Evolutionary conservation across 495 filamentous ascomycete genomes (phyloP).

Genomic region (Choiromyces venosus): DNA sequence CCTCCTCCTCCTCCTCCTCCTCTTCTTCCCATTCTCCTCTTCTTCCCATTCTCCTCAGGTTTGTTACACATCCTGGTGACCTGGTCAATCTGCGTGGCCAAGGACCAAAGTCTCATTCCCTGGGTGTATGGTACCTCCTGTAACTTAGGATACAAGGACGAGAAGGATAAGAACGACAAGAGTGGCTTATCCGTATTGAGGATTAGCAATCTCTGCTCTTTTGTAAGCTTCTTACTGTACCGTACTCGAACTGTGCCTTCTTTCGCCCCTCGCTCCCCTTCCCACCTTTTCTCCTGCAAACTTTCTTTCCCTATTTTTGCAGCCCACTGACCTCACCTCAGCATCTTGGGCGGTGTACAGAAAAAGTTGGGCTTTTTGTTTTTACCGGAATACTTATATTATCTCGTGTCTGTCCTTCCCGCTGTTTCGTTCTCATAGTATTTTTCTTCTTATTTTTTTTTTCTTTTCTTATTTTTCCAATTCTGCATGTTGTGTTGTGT

Average conservation of each 20-base stretch:
- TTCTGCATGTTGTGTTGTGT: slow-evolving; percentile 15
- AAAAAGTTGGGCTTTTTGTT: background rate
- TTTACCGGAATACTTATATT: background rate
- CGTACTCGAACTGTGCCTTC: background rate
- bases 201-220: background rate
- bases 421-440: slow-evolving; percentile 8
- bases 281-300: background rate
- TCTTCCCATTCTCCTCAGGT: background rate
- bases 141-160: background rate
- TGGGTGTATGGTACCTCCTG: background rate
- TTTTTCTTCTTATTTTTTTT: slow-evolving; percentile 4
- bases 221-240: background rate
- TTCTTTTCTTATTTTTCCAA: slow-evolving; percentile 9
- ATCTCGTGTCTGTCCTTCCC: slow-evolving; percentile 13
- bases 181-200: background rate
- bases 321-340: background rate
- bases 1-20: background rate
- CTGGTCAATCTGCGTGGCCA: background rate
- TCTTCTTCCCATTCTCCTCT: background rate
- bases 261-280: background rate
- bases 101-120: background rate
- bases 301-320: background rate
- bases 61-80: background rate
- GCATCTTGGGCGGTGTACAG: background rate
- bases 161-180: background rate